These are phyloP conservation scores for Mycena amicta DNA, from an alignment of 768 basidiomycete species.

Conservation along the genomic window DNA sequence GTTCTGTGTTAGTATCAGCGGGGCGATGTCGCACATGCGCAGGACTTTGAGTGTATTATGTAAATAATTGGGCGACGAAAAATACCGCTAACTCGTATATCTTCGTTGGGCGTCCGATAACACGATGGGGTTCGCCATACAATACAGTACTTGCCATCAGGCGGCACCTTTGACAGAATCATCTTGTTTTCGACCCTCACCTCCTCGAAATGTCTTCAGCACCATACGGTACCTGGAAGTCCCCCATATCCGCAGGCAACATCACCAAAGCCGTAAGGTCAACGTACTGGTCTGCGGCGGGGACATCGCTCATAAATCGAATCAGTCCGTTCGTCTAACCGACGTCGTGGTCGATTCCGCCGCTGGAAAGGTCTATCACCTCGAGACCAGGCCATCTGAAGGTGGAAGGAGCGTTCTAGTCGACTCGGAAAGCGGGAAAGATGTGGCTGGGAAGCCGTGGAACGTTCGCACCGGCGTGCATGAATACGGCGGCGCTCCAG, in stretches of 20 bases:
- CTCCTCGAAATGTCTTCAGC: conserved; percentile 36
- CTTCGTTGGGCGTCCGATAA: too few species aligned
- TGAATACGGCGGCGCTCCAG: conserved; percentile 73
- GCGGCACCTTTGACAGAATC: too few species aligned
- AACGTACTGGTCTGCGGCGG: too few species aligned
- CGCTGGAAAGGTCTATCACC: conserved; percentile 43
- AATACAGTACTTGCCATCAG: too few species aligned
- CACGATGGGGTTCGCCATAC: too few species aligned
- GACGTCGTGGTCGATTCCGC: conserved; percentile 48
- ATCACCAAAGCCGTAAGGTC: conserved; percentile 47
- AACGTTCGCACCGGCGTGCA: conserved; percentile 62
- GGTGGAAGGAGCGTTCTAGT: conserved; percentile 44
- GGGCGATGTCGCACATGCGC: too few species aligned
- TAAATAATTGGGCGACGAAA: too few species aligned
- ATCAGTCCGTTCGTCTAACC: conserved; percentile 22
- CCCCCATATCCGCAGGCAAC: conserved; percentile 51
- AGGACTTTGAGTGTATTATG: too few species aligned
- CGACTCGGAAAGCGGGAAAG: conserved; percentile 38
- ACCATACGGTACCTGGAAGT: conserved; percentile 62
- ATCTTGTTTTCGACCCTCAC: too few species aligned
- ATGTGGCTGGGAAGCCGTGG: conserved; percentile 54
- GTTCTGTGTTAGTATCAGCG: too few species aligned
- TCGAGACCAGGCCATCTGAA: conserved; percentile 49
- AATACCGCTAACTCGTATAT: too few species aligned
- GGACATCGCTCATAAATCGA: neutral